Evolutionary conservation across 1,284 basidiomycete species (phyloP), one percentile per base, ranked within the genome.

Genomic region (Tetrapyrgos nigripes): DNA sequence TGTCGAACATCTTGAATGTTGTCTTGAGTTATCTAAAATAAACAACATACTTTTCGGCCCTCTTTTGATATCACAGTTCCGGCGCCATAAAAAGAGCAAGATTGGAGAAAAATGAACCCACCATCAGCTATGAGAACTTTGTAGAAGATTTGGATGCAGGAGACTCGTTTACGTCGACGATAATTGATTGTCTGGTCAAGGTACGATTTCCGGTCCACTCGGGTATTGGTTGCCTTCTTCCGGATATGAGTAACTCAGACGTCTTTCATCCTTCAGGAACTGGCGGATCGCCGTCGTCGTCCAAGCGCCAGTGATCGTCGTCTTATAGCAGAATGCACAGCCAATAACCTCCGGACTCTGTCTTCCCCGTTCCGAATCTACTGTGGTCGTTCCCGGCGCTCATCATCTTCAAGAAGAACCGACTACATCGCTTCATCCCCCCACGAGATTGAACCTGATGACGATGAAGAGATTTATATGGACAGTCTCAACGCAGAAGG

Each of bases 161-260:
- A 21, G 90, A 92, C 69, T 84, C 87, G 1, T 91, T 92, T 71
- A 90, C 89, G 0, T 81, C 87, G 3, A 84, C 86, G 1, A 67
- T 91, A 44, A 73, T 91, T 55, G 89, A 91, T 60, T 80, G 89
- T 35, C 77, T 92, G 46, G 89, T 92, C 66, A 89, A 86, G 76
- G 89, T 90, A 66, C 69, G 84, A 62, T 4, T 24, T 43, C 24
- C 19, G 35, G 17, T 11, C 3, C 23, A 19, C 35, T 35, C 40
- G 9, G 19, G 14, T 56, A 33, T 29, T 29, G 8, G 27, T 19
- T 50, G 50, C 26, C 33, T 31, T 19, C 24, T 23, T 17, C 19
- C 37, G 14, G 37, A 40, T 17, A 40, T 40, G 37, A 40, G 10
- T 17, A 6, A 31, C 31, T 29, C 26, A 35, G 28, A 50, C 21